Percentiles rank a stretch among this genome's conserved stretches.
phyloP scores from a whole-genome alignment of 2,329 filamentous ascomycete species.

The Microdochium bolleyi region DNA sequence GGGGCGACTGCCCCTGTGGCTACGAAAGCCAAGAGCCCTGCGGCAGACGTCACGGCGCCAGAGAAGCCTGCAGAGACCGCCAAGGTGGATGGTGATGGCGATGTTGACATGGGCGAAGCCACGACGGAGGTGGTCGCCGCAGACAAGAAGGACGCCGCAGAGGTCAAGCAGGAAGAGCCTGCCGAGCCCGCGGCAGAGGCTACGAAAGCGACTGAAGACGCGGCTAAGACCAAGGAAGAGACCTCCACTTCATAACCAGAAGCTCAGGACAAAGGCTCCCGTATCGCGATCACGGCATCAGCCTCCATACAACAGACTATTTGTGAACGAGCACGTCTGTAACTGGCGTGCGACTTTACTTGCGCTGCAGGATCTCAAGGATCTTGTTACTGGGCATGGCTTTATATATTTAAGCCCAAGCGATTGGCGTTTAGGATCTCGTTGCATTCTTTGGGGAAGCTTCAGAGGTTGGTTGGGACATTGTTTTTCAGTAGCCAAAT shows the following conservation, averaged over 20 bases:
- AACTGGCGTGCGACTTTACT: no score
- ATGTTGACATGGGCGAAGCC: constrained; percentile 41
- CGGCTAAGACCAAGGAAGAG: neutral
- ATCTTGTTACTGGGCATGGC: neutral
- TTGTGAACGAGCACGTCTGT: no score
- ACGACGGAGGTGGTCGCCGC: constrained; percentile 17
- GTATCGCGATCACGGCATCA: no score
- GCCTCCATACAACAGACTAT: no score
- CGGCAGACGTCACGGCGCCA: constrained; percentile 2
- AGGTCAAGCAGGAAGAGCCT: constrained; percentile 30
- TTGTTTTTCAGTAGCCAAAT: neutral
- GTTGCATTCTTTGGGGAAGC: neutral
- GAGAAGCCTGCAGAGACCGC: constrained; percentile 6
- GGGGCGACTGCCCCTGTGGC: constrained; percentile 3
- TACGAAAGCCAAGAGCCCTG: constrained; percentile 9
- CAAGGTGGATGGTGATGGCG: constrained; percentile 37
- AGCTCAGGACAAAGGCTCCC: neutral
- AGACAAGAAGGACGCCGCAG: constrained; percentile 13
- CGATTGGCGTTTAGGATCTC: neutral
- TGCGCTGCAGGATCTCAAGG: no score
- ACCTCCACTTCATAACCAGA: neutral
- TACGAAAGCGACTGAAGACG: neutral
- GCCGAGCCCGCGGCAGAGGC: constrained; percentile 6
- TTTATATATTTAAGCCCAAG: neutral
- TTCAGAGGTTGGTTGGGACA: neutral